A percentile compares a stretch with the other conserved stretches of the same genome.
Conservation (phyloP, 371 early-diverging fungal species). For the Mortierella sp. region DNA sequence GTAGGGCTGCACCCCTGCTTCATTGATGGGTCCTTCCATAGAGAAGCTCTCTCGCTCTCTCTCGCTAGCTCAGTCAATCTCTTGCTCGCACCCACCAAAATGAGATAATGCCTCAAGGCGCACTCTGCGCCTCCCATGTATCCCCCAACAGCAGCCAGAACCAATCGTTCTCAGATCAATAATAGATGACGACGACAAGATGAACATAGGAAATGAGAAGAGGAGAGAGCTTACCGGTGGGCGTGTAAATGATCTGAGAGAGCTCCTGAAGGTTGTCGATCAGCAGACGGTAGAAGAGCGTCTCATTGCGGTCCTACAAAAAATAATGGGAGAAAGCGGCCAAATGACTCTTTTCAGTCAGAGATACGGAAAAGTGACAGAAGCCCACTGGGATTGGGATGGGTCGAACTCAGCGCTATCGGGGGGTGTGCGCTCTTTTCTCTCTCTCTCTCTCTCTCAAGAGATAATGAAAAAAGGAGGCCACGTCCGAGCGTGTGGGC, state of each 20-base stretch:
- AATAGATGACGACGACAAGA: background rate
- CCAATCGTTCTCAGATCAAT: conserved; percentile 21
- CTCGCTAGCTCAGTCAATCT: background rate
- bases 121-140: background rate
- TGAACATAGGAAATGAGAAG: background rate
- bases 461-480: too few species aligned
- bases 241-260: conserved; percentile 52
- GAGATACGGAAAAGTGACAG: too few species aligned
- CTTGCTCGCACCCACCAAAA: background rate
- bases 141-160: conserved; percentile 2
- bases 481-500: too few species aligned
- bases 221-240: conserved; percentile 40
- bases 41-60: background rate
- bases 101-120: background rate
- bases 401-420: too few species aligned
- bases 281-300: conserved; percentile 70
- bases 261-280: conserved; percentile 63
- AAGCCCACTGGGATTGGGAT: too few species aligned
- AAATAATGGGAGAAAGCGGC: conserved; percentile 47
- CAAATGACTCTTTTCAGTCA: too few species aligned
- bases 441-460: too few species aligned
- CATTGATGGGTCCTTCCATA: too few species aligned
- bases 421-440: too few species aligned
- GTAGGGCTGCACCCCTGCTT: too few species aligned
- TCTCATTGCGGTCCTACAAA: conserved; percentile 71